Conservation (phyloP, 768 basidiomycete genomes). For the Phallus indusiatus region DNA sequence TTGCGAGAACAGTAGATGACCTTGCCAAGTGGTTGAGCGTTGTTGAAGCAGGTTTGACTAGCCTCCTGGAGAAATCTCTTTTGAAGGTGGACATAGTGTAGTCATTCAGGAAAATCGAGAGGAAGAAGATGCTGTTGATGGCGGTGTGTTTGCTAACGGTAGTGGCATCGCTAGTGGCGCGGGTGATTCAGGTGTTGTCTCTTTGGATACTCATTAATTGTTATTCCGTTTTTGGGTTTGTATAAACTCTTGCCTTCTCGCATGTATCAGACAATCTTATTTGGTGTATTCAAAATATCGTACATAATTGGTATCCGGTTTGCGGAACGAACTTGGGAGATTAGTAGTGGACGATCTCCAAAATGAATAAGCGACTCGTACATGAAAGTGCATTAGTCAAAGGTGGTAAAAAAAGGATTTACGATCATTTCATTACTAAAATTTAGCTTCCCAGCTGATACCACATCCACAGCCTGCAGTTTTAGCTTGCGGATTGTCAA, state of each 20-base stretch:
- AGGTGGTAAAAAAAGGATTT: not conserved
- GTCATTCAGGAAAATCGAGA: conserved; percentile 62
- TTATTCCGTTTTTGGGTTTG: no score
- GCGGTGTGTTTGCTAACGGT: conserved; percentile 3
- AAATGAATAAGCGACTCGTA: no score
- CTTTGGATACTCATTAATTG: no score
- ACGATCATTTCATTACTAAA: conserved; percentile 13
- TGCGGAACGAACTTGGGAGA: no score
- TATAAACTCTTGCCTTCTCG: no score
- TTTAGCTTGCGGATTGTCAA: conserved; percentile 84
- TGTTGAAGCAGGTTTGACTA: conserved; percentile 62
- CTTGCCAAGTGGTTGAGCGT: conserved; percentile 67
- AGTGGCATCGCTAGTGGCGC: not conserved
- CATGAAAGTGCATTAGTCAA: no score
- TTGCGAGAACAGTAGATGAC: conserved; percentile 65
- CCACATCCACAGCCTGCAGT: conserved; percentile 92
- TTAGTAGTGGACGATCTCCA: no score
- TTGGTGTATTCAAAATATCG: no score
- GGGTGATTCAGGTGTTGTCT: not conserved
- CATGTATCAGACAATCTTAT: no score
- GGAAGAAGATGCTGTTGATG: conserved; percentile 17
- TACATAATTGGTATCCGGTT: no score
- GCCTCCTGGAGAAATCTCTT: conserved; percentile 45
- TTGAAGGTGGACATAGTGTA: conserved; percentile 29
- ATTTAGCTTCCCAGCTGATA: conserved; percentile 86